Base-by-base conservation (phyloP, 192 early-diverging fungal species). In the Coemansia sp. region DNA sequence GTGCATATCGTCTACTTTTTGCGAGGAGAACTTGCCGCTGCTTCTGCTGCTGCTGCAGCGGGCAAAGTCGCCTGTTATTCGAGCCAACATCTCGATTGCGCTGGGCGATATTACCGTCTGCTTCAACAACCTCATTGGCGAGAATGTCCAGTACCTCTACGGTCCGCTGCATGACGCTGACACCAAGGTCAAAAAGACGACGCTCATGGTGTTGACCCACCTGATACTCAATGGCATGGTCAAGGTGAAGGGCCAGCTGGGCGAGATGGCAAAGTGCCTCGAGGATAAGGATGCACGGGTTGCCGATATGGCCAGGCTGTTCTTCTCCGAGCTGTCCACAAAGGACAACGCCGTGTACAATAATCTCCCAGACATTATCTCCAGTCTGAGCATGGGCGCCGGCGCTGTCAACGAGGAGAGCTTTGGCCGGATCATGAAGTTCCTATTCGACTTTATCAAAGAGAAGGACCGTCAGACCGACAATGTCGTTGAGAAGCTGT, bases 341-440 rank as follows among this genome's bases (percentile, higher is more conserved):
- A 99, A 99, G 74, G 98, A 98, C 74, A 98, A 98, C 70, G 94
- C 96, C 9, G 89, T 99, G 20, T 99, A 99, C 85, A 99, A 99
- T 79, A 99, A 99, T 74, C 82, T 99, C 70, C 94, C 95, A 1
- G 97, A 99, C 79, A 98, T 98, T 39, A 96, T 98, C 70, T 92
- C 90, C 67, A 97, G 94, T 64, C 79, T 99, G 62, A 93, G 91
- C 14, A 78, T 81, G 31, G 86, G 84, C 46, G 67, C 84, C 6
- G 74, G 70, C 62, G 86, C 88, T 6, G 87, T 98, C 23, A 81
- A 87, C 46, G 96, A 99, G 74, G 88, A 90, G 33, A 83, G 83
- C 36, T 98, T 96, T 83, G 84, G 78, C 21, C 88, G 85, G 46
- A 95, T 99, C 51, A 97, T 99, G 93, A 89, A 92, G 70, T 98